Evolutionary conservation across 805 yeast species (phyloP).

Genomic region (Cyberlindnera mrakii): DNA sequence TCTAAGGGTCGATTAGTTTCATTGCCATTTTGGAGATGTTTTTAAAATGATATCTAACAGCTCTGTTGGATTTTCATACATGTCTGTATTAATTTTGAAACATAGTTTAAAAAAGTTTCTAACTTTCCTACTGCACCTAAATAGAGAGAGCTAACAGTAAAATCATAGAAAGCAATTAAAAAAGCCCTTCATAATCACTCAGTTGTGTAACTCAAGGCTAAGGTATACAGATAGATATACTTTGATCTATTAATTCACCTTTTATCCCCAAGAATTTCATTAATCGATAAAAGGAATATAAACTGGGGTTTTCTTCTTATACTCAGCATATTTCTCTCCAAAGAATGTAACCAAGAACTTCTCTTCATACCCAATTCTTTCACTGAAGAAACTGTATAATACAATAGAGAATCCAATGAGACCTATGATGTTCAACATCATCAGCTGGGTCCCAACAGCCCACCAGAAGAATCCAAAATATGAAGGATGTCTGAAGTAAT

Average conservation of each 20-base stretch:
- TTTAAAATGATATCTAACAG: too few relatives aligned
- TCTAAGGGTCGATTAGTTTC: too few relatives aligned
- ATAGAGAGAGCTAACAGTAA: too few relatives aligned
- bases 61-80: too few relatives aligned
- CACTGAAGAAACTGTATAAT: conserved; percentile 62
- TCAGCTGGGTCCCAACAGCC: conserved; percentile 81
- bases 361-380: conserved; percentile 72
- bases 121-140: too few relatives aligned
- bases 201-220: not conserved
- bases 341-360: conserved; percentile 57
- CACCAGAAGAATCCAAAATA: conserved; percentile 90
- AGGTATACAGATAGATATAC: not conserved
- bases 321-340: conserved; percentile 55
- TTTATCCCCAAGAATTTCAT: not conserved
- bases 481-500: conserved; percentile 74
- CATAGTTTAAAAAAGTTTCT: too few relatives aligned
- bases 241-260: not conserved
- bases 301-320: conserved; percentile 42
- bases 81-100: too few relatives aligned
- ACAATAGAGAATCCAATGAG: conserved; percentile 46
- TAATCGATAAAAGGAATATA: conserved; percentile 48
- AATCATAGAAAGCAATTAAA: not conserved
- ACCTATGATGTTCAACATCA: conserved; percentile 62
- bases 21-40: too few relatives aligned
- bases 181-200: not conserved